These are phyloP conservation scores for Paxillus ammoniavirescens DNA, from an alignment of 768 basidiomycete genomes.

Conservation along the genomic window DNA sequence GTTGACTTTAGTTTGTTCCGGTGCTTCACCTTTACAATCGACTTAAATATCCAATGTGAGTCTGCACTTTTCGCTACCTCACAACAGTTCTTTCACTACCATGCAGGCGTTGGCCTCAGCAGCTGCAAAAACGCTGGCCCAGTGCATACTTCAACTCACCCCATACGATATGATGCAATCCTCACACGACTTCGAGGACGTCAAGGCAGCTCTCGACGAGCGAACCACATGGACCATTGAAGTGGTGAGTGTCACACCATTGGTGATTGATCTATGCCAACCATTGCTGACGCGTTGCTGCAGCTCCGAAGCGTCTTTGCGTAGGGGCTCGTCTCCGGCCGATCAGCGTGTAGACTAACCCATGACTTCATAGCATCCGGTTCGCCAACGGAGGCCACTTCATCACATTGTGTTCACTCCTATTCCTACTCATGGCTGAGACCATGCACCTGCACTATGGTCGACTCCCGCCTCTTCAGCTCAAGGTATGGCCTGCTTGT, in stretches of 20 bases:
- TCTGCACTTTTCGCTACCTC: no score
- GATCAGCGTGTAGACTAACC: not conserved
- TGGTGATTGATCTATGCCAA: not conserved
- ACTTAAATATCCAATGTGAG: no score
- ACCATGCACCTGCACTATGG: slow-evolving; percentile 16
- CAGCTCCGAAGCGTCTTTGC: not conserved
- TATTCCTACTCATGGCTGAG: no score
- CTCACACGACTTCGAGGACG: slow-evolving; percentile 21
- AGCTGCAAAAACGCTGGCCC: not conserved
- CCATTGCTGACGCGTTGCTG: not conserved
- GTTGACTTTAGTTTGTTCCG: no score
- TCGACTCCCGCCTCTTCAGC: slow-evolving; percentile 19
- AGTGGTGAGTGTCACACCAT: slow-evolving; percentile 8
- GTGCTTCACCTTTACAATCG: no score
- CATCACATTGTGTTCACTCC: no score
- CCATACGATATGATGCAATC: slow-evolving; percentile 16
- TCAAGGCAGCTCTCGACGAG: slow-evolving; percentile 15
- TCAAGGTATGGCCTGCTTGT: slow-evolving; percentile 15
- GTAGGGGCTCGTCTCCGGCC: not conserved
- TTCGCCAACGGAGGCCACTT: no score
- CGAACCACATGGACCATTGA: slow-evolving; percentile 22
- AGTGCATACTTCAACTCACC: slow-evolving; percentile 7
- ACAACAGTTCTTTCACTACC: not conserved
- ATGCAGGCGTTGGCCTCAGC: slow-evolving; percentile 6
- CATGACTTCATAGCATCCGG: slow-evolving; percentile 15